phyloP scores from a whole-genome alignment of 257 asterid species.

The Voacanga thouarsii region DNA sequence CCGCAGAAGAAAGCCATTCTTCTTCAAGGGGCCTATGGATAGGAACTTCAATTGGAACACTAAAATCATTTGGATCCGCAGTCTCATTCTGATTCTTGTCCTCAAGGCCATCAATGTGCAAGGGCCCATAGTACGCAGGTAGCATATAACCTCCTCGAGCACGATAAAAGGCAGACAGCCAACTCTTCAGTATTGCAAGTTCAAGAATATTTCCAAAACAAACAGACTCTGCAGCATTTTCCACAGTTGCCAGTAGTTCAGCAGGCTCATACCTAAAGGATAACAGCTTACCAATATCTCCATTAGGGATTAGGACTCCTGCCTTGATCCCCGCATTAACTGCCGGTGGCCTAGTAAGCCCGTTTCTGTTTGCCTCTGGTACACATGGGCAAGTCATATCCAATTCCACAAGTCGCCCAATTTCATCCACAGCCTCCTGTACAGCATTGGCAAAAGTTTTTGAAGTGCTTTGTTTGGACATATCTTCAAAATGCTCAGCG shows the following conservation, averaged over 20 bases:
- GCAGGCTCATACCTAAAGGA: conserved; percentile 37
- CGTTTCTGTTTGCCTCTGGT: conserved; percentile 25
- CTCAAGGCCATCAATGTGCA: conserved; percentile 59
- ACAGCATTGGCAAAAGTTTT: conserved; percentile 45
- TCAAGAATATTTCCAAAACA: conserved; percentile 40
- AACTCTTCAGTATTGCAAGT: conserved; percentile 45
- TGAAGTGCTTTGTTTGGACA: conserved; percentile 40
- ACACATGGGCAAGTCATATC: conserved; percentile 50
- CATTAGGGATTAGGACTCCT: conserved; percentile 53
- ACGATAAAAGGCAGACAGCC: conserved; percentile 58
- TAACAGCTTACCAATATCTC: conserved; percentile 36
- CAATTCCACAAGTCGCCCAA: conserved; percentile 25
- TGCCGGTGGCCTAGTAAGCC: conserved; percentile 37
- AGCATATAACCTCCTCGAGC: conserved; percentile 32
- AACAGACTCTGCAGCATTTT: conserved; percentile 21
- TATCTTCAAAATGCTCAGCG: conserved; percentile 32
- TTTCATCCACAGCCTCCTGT: conserved; percentile 36
- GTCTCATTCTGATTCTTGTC: conserved; percentile 25
- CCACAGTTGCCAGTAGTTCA: conserved; percentile 37
- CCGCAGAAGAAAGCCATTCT: conserved; percentile 26
- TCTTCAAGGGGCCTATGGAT: conserved; percentile 39
- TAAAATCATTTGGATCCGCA: conserved; percentile 25
- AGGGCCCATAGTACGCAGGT: conserved; percentile 37
- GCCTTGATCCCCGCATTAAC: conserved; percentile 52
- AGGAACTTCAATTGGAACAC: conserved; percentile 41